A percentile compares a stretch with the other conserved stretches of the same genome.
phyloP scores from a whole-genome alignment of 345 rosid species.

The Brassica napus region DNA sequence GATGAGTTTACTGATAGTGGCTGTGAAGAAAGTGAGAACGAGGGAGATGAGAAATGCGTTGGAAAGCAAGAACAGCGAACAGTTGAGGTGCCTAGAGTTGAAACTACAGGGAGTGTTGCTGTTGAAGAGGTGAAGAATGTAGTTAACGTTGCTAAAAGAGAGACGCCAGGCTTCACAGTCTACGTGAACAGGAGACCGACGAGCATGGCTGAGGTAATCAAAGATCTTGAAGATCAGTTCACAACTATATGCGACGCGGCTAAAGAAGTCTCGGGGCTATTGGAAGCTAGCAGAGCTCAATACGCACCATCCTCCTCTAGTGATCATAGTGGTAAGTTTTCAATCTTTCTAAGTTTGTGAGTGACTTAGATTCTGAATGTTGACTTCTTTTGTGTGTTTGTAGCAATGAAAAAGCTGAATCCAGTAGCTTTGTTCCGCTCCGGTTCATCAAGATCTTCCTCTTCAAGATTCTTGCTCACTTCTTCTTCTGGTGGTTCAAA shows the following conservation, averaged over 20 bases:
- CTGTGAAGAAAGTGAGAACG: constrained; percentile 42
- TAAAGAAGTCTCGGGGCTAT: constrained; percentile 67
- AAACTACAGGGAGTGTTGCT: constrained; percentile 51
- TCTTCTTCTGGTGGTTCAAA: constrained; percentile 58
- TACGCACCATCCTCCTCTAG: constrained; percentile 48
- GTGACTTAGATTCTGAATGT: background rate
- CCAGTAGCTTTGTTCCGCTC: constrained; percentile 90
- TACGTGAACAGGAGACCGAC: constrained; percentile 91
- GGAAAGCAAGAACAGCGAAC: constrained; percentile 48
- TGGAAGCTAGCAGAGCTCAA: constrained; percentile 81
- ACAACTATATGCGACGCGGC: constrained; percentile 61
- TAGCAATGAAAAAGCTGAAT: constrained; percentile 89
- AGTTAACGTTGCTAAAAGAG: constrained; percentile 48
- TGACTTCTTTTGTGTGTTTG: constrained; percentile 23
- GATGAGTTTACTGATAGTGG: constrained; percentile 50
- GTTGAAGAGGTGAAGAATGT: constrained; percentile 54
- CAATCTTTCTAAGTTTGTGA: background rate
- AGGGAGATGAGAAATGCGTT: constrained; percentile 42
- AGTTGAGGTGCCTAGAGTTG: constrained; percentile 50
- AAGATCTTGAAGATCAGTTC: constrained; percentile 89
- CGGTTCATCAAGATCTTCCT: constrained; percentile 84
- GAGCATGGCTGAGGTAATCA: constrained; percentile 90
- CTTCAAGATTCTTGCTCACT: constrained; percentile 68
- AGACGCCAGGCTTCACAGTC: constrained; percentile 80
- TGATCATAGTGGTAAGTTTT: constrained; percentile 70